Evolutionary conservation across 73 alveolate genomes (phyloP).

Genomic region (Uronychia binucleata): DNA sequence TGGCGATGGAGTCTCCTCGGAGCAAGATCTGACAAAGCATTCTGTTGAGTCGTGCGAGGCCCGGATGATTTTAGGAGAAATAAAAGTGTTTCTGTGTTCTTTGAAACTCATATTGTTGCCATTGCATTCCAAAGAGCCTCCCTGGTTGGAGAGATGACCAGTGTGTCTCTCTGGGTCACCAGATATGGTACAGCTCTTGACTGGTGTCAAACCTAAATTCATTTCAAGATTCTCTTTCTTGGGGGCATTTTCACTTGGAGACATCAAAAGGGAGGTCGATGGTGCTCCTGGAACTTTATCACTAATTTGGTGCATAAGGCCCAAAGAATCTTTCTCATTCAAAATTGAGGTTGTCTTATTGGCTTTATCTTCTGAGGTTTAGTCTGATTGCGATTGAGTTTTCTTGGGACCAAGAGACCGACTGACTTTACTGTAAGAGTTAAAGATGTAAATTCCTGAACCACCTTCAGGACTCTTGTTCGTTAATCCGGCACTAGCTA

Average conservation of each 20-base stretch:
- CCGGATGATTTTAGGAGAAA: not conserved
- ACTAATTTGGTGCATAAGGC: not conserved
- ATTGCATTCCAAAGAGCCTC: not conserved
- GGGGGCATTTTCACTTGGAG: not conserved
- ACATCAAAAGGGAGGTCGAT: not conserved
- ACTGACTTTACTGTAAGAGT: not conserved
- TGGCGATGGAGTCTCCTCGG: not conserved
- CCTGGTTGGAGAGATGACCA: not conserved
- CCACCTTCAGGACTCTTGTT: too few species aligned
- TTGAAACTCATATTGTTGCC: not conserved
- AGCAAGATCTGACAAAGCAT: not conserved
- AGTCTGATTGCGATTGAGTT: not conserved
- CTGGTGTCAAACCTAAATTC: too few species aligned
- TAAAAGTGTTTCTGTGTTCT: not conserved
- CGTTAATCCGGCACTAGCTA: too few species aligned
- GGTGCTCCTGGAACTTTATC: not conserved
- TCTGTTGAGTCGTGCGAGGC: not conserved
- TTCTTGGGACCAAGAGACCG: not conserved
- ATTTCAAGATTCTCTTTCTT: too few species aligned
- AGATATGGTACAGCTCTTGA: not conserved
- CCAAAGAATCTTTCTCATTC: not conserved
- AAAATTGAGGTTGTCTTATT: not conserved
- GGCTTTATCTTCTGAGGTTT: not conserved
- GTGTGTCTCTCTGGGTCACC: not conserved
- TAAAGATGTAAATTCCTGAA: not conserved